A percentile compares a stretch with the other conserved stretches of the same genome.
phyloP scores from a whole-genome alignment of 257 asterid species.

The Perilla frutescens region DNA sequence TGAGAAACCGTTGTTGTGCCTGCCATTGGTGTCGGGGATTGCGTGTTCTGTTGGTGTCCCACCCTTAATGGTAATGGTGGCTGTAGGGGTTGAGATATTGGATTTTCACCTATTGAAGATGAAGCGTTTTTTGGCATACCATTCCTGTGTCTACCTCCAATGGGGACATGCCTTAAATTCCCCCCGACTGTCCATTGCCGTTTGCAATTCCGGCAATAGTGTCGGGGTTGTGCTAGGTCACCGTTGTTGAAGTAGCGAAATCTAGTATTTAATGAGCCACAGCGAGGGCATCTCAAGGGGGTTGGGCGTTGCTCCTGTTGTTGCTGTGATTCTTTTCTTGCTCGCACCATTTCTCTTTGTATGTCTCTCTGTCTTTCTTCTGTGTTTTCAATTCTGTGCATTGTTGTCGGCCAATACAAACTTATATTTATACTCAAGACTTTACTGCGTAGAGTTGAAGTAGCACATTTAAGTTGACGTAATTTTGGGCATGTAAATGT shows the following conservation, averaged over 20 bases:
- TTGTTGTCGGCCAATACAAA: conserved; percentile 2
- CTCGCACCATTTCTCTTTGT: conserved; percentile 6
- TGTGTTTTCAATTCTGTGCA: conserved; percentile 16
- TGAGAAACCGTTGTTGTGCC: conserved; percentile 29
- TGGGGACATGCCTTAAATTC: conserved; percentile 41
- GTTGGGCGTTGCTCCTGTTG: background rate
- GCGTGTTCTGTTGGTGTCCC: conserved; percentile 3
- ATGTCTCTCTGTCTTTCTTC: conserved; percentile 1
- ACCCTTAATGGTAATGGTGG: conserved; percentile 13
- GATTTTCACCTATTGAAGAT: conserved; percentile 33
- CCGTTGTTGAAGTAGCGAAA: conserved; percentile 40
- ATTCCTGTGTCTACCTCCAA: conserved; percentile 40
- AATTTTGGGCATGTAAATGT: conserved; percentile 19
- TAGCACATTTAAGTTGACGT: conserved; percentile 10
- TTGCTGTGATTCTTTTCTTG: conserved; percentile 11
- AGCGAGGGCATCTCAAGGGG: conserved; percentile 22
- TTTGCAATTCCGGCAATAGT: conserved; percentile 46
- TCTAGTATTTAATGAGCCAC: conserved; percentile 18
- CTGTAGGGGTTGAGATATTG: conserved; percentile 20
- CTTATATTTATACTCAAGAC: conserved; percentile 35
- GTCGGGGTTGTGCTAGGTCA: conserved; percentile 44
- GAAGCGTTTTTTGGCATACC: conserved; percentile 36
- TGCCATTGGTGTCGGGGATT: background rate
- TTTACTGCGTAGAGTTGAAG: conserved; percentile 23
- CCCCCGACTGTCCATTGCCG: conserved; percentile 54